Evolutionary conservation across 129 eudicot genomes (phyloP).

Genomic region (Arctium minus): DNA sequence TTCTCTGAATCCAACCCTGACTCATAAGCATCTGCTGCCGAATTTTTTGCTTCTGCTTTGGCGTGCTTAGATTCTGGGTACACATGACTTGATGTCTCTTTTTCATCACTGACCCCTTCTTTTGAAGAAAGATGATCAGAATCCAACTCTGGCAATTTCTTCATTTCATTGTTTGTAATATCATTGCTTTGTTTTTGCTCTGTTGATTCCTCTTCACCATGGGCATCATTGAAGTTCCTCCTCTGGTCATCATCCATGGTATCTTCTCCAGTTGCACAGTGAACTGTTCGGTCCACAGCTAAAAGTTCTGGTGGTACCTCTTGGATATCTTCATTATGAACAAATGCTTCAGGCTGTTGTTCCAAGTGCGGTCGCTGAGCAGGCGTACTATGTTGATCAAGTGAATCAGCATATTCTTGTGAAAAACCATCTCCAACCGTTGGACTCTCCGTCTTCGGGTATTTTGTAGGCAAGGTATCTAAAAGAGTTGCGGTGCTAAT

Average conservation of each 20-base stretch:
- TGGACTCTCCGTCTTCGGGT: conserved; percentile 41
- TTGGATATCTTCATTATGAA: not conserved
- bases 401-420: not conserved
- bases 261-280: conserved; percentile 8
- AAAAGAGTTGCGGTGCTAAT: conserved; percentile 18
- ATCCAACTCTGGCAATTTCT: conserved; percentile 2
- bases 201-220: conserved; percentile 15
- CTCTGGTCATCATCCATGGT: conserved; percentile 15
- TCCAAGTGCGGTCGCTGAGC: conserved; percentile 7
- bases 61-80: not conserved
- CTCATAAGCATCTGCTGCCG: conserved; percentile 16
- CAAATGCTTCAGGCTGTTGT: conserved; percentile 9
- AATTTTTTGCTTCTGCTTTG: conserved; percentile 18
- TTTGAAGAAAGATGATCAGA: conserved; percentile 21
- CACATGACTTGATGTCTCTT: conserved; percentile 11
- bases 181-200: conserved; percentile 11
- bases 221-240: not conserved
- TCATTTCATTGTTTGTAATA: conserved; percentile 3
- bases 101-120: conserved; percentile 16
- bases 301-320: conserved; percentile 11
- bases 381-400: not conserved
- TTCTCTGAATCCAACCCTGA: conserved; percentile 21
- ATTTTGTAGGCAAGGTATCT: conserved; percentile 38
- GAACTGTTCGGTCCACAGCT: conserved; percentile 2
- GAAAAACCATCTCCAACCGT: conserved; percentile 9